phyloP scores from a whole-genome alignment of 495 filamentous ascomycete genomes.

The Hypoxylon perforatum region DNA sequence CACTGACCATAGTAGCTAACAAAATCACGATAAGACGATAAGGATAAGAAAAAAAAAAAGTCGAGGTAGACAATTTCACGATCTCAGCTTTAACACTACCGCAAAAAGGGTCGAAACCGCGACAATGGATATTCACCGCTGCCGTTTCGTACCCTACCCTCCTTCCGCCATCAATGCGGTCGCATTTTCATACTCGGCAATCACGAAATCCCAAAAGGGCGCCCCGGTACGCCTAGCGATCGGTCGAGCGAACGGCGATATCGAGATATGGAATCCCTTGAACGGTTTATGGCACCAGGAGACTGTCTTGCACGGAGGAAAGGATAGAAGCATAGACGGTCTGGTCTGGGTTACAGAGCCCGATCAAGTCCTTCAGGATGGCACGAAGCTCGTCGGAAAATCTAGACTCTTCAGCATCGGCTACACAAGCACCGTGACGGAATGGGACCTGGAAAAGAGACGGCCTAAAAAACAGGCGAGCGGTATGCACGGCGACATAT shows the following conservation, averaged over 20 bases:
- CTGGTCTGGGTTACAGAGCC: slow-evolving; percentile 93
- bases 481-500: slow-evolving; percentile 95
- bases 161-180: slow-evolving; percentile 92
- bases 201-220: slow-evolving; percentile 67
- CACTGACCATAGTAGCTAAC: neutral
- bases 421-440: slow-evolving; percentile 88
- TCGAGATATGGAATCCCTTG: slow-evolving; percentile 97
- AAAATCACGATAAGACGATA: slow-evolving; percentile 16
- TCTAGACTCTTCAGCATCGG: slow-evolving; percentile 96
- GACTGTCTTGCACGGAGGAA: slow-evolving; percentile 82
- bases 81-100: neutral
- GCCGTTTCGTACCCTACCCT: slow-evolving; percentile 95
- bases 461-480: slow-evolving; percentile 81
- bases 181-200: slow-evolving; percentile 86
- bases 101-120: slow-evolving; percentile 15
- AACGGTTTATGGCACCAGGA: slow-evolving; percentile 91
- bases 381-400: slow-evolving; percentile 71
- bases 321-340: slow-evolving; percentile 88
- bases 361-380: slow-evolving; percentile 70
- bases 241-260: slow-evolving; percentile 93
- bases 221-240: slow-evolving; percentile 78
- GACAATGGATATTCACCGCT: slow-evolving; percentile 94
- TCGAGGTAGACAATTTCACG: slow-evolving; percentile 9
- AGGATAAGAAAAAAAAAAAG: slow-evolving; percentile 31
- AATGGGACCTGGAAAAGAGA: slow-evolving; percentile 89